Evolutionary conservation across 2,329 filamentous ascomycete genomes (phyloP).

Genomic region (Fusarium sp.): DNA sequence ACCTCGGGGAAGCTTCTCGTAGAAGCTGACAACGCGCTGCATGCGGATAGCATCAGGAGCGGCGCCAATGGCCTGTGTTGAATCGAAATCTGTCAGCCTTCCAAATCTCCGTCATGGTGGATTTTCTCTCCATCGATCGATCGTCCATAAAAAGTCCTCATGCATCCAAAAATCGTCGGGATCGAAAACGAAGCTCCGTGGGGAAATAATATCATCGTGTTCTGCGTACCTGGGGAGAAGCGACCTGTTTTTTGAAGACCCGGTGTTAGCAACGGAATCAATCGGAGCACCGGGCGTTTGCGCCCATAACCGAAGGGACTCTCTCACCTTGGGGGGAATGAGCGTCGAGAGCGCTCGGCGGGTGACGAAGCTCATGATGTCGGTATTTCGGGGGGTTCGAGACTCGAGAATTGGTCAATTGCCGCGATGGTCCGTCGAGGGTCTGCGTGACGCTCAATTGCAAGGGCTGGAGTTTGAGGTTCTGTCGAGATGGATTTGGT

Average conservation of each 20-base stretch:
- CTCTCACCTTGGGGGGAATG: constrained; percentile 93
- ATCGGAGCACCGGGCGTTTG: constrained; percentile 42
- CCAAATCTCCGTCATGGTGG: constrained; percentile 25
- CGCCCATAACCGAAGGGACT: constrained; percentile 47
- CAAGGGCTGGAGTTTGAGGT: constrained; percentile 44
- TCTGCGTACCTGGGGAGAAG: constrained; percentile 79
- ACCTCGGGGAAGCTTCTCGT: constrained; percentile 97
- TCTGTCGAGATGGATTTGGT: constrained; percentile 42
- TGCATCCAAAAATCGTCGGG: constrained; percentile 18
- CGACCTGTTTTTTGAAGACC: constrained; percentile 66
- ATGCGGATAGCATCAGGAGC: constrained; percentile 97
- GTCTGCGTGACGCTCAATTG: constrained; percentile 50
- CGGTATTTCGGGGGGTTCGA: constrained; percentile 44
- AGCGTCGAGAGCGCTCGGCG: constrained; percentile 96
- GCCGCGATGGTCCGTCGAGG: constrained; percentile 48
- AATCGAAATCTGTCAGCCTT: constrained; percentile 50
- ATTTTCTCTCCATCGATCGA: constrained; percentile 16
- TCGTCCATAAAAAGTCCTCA: constrained; percentile 16
- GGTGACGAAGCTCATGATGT: constrained; percentile 91
- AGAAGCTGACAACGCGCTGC: constrained; percentile 98
- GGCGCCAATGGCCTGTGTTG: constrained; percentile 84
- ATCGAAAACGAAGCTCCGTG: constrained; percentile 23
- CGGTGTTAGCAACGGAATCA: constrained; percentile 54
- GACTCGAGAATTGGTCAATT: constrained; percentile 44
- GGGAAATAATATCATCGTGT: constrained; percentile 11